phyloP scores from a whole-genome alignment of 2,329 filamentous ascomycete species.

The Botrytis cinerea region DNA sequence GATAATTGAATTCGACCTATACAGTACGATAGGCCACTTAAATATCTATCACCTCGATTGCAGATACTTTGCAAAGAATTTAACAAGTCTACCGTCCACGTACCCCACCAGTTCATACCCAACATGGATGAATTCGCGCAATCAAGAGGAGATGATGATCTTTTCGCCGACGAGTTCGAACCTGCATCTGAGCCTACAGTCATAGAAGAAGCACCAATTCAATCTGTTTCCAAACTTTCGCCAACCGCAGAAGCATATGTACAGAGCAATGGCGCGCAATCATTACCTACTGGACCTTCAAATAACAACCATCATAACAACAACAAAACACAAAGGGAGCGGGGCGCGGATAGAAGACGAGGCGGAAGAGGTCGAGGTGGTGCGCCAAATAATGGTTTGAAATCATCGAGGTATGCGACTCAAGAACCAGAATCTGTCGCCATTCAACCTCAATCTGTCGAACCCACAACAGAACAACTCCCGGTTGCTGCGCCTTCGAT shows the following conservation, averaged over 20 bases:
- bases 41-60: not conserved
- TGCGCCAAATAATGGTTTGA: constrained; percentile 30
- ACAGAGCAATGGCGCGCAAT: constrained; percentile 10
- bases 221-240: not conserved
- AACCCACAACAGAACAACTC: not conserved
- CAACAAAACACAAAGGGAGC: constrained; percentile 23
- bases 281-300: constrained; percentile 1
- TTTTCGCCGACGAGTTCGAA: constrained; percentile 43
- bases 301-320: constrained; percentile 11
- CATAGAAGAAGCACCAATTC: constrained; percentile 28
- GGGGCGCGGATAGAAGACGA: constrained; percentile 25
- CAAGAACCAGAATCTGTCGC: constrained; percentile 14
- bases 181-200: constrained; percentile 33
- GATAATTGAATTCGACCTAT: not conserved
- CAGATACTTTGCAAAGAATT: not conserved
- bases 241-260: constrained; percentile 11
- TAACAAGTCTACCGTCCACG: not conserved
- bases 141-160: constrained; percentile 41
- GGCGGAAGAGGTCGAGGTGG: constrained; percentile 25
- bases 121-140: constrained; percentile 43
- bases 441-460: not conserved
- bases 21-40: not conserved
- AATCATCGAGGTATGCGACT: constrained; percentile 34
- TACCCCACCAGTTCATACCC: constrained; percentile 10
- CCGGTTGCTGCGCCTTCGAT: constrained; percentile 1